A percentile compares a stretch with the other conserved stretches of the same genome.
Conservation (phyloP, 2,329 filamentous ascomycete species). For the Colletotrichum costaricense region DNA sequence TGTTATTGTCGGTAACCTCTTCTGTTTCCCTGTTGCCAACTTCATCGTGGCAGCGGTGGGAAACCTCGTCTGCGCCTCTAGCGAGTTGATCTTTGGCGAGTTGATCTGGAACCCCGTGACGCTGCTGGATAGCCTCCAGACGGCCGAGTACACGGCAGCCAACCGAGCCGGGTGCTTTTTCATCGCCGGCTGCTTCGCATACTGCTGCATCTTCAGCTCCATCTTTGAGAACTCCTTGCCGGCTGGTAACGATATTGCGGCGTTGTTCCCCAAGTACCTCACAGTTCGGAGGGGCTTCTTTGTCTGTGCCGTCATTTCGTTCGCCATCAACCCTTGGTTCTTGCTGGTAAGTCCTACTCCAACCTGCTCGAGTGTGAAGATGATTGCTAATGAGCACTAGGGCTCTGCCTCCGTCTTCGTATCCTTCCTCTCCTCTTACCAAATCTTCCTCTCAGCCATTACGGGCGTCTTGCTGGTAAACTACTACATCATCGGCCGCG, state of each 20-base stretch:
- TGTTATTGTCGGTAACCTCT: slow-evolving; percentile 51
- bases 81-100: slow-evolving; percentile 39
- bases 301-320: slow-evolving; percentile 48
- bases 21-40: slow-evolving; percentile 54
- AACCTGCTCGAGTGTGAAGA: too few relatives aligned
- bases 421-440: slow-evolving; percentile 49
- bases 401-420: slow-evolving; percentile 50
- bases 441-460: slow-evolving; percentile 52
- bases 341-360: slow-evolving; percentile 44
- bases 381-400: slow-evolving; percentile 39
- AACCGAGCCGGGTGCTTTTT: slow-evolving; percentile 54
- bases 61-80: slow-evolving; percentile 48
- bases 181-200: slow-evolving; percentile 53
- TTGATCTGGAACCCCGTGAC: slow-evolving; percentile 42
- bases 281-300: slow-evolving; percentile 53
- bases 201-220: slow-evolving; percentile 54
- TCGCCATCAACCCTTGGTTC: slow-evolving; percentile 52
- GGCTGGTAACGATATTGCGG: slow-evolving; percentile 53
- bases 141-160: slow-evolving; percentile 44
- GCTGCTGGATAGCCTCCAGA: slow-evolving; percentile 48
- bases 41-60: slow-evolving; percentile 52
- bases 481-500: slow-evolving; percentile 47
- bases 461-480: slow-evolving; percentile 52
- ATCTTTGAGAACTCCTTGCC: slow-evolving; percentile 57
- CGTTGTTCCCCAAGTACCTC: slow-evolving; percentile 50